Conservation (phyloP, 306 rosid genomes). For the Lupinus albus region DNA sequence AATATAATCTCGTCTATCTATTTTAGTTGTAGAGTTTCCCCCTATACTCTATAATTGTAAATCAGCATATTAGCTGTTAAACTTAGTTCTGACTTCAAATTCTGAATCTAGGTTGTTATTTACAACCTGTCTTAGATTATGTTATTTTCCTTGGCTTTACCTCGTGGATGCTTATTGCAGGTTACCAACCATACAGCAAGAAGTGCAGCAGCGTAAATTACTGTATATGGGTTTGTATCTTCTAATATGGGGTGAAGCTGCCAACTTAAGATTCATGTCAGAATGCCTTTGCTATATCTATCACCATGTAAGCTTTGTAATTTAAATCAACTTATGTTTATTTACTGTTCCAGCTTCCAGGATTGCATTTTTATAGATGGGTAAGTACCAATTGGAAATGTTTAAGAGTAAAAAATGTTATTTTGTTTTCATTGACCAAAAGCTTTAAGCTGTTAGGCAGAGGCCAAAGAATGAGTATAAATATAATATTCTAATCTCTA, state of each 20-base stretch:
- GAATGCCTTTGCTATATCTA: conserved; percentile 98
- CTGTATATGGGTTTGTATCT: conserved; percentile 97
- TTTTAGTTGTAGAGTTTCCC: conserved; percentile 22
- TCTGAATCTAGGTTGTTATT: conserved; percentile 23
- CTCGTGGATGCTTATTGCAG: conserved; percentile 50
- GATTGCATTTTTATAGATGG: background rate
- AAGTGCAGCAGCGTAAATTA: conserved; percentile 96
- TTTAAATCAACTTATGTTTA: conserved; percentile 6
- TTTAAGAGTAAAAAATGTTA: background rate
- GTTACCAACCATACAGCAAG: conserved; percentile 98
- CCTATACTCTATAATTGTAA: background rate
- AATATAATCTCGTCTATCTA: conserved; percentile 16
- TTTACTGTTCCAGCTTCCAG: conserved; percentile 4
- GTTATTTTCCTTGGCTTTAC: conserved; percentile 5
- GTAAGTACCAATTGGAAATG: background rate
- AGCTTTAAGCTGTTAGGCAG: background rate
- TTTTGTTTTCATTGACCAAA: background rate
- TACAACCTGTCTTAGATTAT: conserved; percentile 14
- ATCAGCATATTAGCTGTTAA: conserved; percentile 12
- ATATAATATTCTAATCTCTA: background rate
- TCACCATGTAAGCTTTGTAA: conserved; percentile 75
- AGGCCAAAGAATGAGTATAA: background rate
- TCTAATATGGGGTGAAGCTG: conserved; percentile 99
- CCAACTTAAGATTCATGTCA: conserved; percentile 97
- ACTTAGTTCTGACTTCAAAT: conserved; percentile 33